phyloP scores from a whole-genome alignment of 2,329 filamentous ascomycete genomes.

The Amauroascus niger region DNA sequence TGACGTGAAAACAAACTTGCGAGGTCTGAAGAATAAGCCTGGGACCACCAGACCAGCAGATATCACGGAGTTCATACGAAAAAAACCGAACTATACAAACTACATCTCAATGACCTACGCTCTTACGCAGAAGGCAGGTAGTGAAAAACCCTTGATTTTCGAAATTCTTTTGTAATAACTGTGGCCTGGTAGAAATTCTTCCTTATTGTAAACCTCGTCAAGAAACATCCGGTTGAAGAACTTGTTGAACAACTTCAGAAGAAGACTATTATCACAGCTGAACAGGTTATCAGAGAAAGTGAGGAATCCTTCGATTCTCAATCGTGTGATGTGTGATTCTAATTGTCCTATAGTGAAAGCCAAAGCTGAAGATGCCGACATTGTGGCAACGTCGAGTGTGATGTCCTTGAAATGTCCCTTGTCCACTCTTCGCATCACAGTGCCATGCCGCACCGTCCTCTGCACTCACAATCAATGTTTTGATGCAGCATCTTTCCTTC shows the following conservation, averaged over 20 bases:
- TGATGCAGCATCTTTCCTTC: constrained; percentile 82
- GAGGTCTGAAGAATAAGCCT: constrained; percentile 90
- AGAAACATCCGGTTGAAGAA: constrained; percentile 58
- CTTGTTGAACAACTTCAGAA: constrained; percentile 59
- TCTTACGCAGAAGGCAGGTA: constrained; percentile 68
- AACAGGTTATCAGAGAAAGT: constrained; percentile 77
- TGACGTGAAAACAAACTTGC: constrained; percentile 84
- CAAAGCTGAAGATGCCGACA: constrained; percentile 76
- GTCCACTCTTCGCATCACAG: constrained; percentile 68
- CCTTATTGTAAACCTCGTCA: constrained; percentile 65
- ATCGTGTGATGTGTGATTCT: constrained; percentile 9
- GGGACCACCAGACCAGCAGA: constrained; percentile 90
- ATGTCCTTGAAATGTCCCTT: constrained; percentile 89
- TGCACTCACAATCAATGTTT: constrained; percentile 94
- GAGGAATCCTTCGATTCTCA: constrained; percentile 28
- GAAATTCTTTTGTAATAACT: not conserved
- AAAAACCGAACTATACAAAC: constrained; percentile 60
- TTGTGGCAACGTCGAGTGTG: constrained; percentile 76
- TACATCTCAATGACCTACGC: constrained; percentile 82
- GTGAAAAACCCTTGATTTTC: not conserved
- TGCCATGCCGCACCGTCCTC: constrained; percentile 66
- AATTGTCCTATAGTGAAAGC: constrained; percentile 53
- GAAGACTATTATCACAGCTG: constrained; percentile 65
- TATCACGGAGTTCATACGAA: constrained; percentile 67
- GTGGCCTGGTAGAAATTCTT: constrained; percentile 53